A percentile compares a stretch with the other conserved stretches of the same genome.
Conservation (phyloP, 1,139 yeast genomes). For the Hansenula sp. region DNA sequence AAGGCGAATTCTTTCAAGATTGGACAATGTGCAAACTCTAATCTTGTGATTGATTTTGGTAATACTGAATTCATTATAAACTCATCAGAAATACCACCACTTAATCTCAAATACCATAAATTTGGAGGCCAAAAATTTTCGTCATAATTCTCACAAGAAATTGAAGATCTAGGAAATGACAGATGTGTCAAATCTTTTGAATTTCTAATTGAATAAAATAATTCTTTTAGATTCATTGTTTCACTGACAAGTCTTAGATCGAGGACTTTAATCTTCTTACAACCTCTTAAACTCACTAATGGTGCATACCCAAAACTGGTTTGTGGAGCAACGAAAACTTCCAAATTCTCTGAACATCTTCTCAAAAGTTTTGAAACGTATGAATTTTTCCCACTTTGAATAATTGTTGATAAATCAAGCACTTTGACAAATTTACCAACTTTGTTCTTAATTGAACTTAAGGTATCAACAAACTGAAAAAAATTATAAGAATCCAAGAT, state of each 20-base stretch:
- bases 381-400: conserved; percentile 93
- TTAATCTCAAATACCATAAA: conserved; percentile 64
- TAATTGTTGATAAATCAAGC: conserved; percentile 70
- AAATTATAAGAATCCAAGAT: conserved; percentile 63
- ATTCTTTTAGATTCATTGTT: conserved; percentile 74
- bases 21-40: conserved; percentile 90
- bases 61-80: conserved; percentile 63
- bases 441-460: conserved; percentile 34
- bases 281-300: conserved; percentile 67
- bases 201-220: conserved; percentile 68
- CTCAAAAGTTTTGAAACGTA: conserved; percentile 77
- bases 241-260: conserved; percentile 91
- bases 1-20: conserved; percentile 59
- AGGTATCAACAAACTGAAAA: conserved; percentile 64
- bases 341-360: conserved; percentile 61
- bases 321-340: conserved; percentile 83
- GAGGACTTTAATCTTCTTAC: conserved; percentile 56
- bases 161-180: conserved; percentile 85
- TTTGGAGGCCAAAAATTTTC: conserved; percentile 68
- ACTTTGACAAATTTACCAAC: conserved; percentile 40
- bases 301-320: conserved; percentile 94
- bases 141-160: conserved; percentile 62
- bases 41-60: conserved; percentile 64
- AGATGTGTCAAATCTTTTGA: conserved; percentile 63
- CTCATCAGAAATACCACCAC: conserved; percentile 87